These are phyloP conservation scores for Pseudocohnilembus persalinus DNA, from an alignment of 169 alveolate species.

Conservation along the genomic window DNA sequence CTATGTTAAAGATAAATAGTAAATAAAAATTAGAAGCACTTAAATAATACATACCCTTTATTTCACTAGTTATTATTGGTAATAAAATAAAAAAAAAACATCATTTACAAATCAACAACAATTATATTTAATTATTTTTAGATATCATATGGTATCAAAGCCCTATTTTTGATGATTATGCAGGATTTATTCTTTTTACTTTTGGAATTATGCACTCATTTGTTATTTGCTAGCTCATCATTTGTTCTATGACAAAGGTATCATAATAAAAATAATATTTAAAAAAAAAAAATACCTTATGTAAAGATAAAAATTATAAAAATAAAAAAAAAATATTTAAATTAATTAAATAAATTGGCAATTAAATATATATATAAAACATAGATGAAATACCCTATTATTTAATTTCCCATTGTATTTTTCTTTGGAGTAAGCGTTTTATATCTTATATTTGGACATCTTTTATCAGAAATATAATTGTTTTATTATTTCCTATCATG, in stretches of 20 bases:
- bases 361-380: neutral
- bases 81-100: too few relatives aligned
- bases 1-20: too few relatives aligned
- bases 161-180: neutral
- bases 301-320: too few relatives aligned
- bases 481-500: neutral
- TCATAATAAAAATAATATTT: too few relatives aligned
- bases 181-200: slow-evolving; percentile 12
- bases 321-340: too few relatives aligned
- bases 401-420: slow-evolving; percentile 1
- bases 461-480: neutral
- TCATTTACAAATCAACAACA: neutral
- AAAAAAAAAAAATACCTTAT: too few relatives aligned
- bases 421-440: neutral
- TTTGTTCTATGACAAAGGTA: slow-evolving; percentile 17
- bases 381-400: slow-evolving; percentile 17
- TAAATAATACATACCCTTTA: neutral
- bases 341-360: too few relatives aligned
- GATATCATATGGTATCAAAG: neutral
- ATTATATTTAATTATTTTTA: too few relatives aligned
- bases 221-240: slow-evolving; percentile 20
- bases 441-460: neutral
- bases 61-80: neutral
- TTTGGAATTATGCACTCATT: slow-evolving; percentile 15
- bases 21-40: neutral